A percentile compares a stretch with the other conserved stretches of the same genome.
Conservation (phyloP, 78 protist species). For the Chrysochromulina parva region DNA sequence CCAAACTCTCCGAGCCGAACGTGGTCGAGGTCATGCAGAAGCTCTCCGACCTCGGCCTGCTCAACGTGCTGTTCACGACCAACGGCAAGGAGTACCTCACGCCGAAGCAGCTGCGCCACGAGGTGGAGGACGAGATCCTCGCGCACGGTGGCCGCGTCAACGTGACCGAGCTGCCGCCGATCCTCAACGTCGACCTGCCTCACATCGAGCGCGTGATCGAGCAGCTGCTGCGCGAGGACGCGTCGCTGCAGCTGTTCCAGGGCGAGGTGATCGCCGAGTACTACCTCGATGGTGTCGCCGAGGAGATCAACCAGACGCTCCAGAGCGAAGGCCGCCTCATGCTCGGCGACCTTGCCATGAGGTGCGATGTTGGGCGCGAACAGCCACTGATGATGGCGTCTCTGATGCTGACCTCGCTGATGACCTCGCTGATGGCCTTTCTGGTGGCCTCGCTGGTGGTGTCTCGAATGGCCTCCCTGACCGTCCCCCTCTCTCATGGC, state of each 20-base stretch:
- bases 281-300: constrained; percentile 54
- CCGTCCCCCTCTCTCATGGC: too few species aligned
- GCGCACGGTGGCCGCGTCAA: constrained; percentile 61
- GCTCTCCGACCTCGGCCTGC: constrained; percentile 42
- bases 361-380: too few species aligned
- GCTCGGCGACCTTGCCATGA: constrained; percentile 55
- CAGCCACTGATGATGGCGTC: too few species aligned
- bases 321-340: constrained; percentile 54
- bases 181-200: constrained; percentile 59
- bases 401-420: too few species aligned
- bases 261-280: constrained; percentile 55
- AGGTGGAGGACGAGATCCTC: constrained; percentile 67
- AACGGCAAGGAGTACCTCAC: constrained; percentile 81
- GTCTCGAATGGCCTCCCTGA: too few species aligned
- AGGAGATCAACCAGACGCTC: constrained; percentile 54
- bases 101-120: constrained; percentile 59
- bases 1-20: constrained; percentile 68
- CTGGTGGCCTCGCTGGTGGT: too few species aligned
- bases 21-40: constrained; percentile 67
- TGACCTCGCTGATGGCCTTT: too few species aligned
- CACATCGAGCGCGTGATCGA: constrained; percentile 52
- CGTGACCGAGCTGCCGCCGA: constrained; percentile 62
- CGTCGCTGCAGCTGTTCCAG: constrained; percentile 1
- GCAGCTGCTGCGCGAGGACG: not conserved
- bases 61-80: constrained; percentile 52